Percentiles rank a stretch among this genome's conserved stretches.
Evolutionary conservation across 495 filamentous ascomycete genomes (phyloP).

Genomic region (Penicillium crystallinum): DNA sequence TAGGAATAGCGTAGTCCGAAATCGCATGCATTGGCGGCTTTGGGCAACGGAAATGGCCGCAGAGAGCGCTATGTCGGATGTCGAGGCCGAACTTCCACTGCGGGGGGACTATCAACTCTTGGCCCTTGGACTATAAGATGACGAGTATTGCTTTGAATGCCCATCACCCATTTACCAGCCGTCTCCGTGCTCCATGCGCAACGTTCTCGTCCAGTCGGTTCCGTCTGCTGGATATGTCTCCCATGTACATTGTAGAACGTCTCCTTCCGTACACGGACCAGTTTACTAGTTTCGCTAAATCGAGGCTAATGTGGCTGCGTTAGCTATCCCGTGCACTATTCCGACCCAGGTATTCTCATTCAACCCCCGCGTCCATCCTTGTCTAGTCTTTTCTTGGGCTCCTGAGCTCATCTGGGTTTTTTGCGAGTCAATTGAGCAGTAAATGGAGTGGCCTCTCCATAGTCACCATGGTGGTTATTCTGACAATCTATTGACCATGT

Average conservation of each 20-base stretch:
- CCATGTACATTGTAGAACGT: no score
- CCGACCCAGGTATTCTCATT: neutral
- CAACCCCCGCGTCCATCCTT: neutral
- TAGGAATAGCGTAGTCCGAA: neutral
- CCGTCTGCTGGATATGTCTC: no score
- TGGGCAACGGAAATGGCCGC: constrained; percentile 4
- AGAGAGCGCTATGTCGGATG: constrained; percentile 4
- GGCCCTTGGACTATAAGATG: neutral
- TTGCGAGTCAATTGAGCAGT: no score
- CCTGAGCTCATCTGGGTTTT: no score
- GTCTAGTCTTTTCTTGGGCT: no score
- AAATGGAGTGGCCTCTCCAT: neutral
- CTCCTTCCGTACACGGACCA: neutral
- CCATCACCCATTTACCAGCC: neutral
- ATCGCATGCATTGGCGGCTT: neutral
- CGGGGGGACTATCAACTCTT: neutral
- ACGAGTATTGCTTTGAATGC: neutral
- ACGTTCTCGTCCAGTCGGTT: no score
- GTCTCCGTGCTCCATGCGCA: neutral
- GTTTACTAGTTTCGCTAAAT: neutral
- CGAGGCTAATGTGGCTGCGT: neutral
- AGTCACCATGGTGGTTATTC: neutral
- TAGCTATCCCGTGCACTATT: neutral
- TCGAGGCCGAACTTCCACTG: constrained; percentile 1
- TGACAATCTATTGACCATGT: no score